Evolutionary conservation across 148 eudicot genomes (phyloP).

Genomic region (Mesembryanthemum crystallinum): DNA sequence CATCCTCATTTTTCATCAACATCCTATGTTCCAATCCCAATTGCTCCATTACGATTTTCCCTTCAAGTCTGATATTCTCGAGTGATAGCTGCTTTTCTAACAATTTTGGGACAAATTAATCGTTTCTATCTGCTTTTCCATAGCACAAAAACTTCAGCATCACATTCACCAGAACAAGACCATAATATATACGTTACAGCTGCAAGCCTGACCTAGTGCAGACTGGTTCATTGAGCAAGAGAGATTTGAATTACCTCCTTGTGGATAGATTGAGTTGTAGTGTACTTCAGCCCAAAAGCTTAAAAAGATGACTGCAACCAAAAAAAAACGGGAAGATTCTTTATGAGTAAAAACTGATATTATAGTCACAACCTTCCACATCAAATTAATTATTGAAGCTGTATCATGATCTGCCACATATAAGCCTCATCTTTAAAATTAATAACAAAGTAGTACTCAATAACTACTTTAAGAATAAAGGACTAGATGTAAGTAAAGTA

Average conservation of each 20-base stretch:
- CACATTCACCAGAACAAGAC: not conserved
- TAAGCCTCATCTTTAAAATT: not conserved
- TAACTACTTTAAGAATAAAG: not conserved
- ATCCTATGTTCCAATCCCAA: not conserved
- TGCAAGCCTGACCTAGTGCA: too few species aligned
- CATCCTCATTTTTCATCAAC: not conserved
- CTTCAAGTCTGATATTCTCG: not conserved
- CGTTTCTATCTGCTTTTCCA: not conserved
- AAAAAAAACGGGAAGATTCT: not conserved
- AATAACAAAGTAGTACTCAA: not conserved
- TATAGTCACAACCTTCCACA: not conserved
- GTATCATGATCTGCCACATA: constrained; percentile 2
- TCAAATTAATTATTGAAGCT: not conserved
- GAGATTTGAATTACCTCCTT: constrained; percentile 54
- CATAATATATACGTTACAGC: not conserved
- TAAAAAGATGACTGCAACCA: constrained; percentile 61
- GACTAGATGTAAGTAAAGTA: not conserved
- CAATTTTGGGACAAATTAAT: not conserved
- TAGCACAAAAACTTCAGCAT: constrained; percentile 7
- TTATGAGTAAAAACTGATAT: constrained; percentile 6
- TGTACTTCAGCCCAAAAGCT: constrained; percentile 99
- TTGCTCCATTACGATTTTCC: not conserved
- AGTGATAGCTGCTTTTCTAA: not conserved
- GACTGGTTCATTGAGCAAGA: too few species aligned
- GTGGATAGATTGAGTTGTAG: constrained; percentile 91